Evolutionary conservation across 306 rosid genomes (phyloP).

Genomic region (Dryas octopetala): DNA sequence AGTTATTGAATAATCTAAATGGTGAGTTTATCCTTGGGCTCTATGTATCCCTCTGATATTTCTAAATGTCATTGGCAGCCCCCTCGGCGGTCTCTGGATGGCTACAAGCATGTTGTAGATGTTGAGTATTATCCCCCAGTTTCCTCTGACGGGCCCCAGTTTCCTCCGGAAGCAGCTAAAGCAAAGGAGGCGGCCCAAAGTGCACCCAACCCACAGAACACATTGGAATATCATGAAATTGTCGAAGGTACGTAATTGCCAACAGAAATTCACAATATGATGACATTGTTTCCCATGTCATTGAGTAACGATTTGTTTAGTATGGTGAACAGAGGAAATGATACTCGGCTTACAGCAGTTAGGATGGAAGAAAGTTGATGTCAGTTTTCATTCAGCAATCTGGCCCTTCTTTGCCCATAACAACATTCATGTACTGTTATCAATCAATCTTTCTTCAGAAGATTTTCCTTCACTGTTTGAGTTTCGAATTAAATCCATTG

Average conservation of each 20-base stretch:
- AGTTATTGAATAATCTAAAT: neutral
- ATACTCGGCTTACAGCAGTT: slow-evolving; percentile 75
- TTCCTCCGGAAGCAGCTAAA: slow-evolving; percentile 74
- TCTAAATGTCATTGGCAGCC: slow-evolving; percentile 50
- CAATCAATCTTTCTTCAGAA: neutral
- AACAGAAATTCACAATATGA: slow-evolving; percentile 17
- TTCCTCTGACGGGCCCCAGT: slow-evolving; percentile 73
- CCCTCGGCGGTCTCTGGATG: slow-evolving; percentile 77
- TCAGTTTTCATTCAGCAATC: slow-evolving; percentile 83
- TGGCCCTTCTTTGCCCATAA: slow-evolving; percentile 98
- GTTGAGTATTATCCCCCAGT: slow-evolving; percentile 75
- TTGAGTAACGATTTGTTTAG: slow-evolving; percentile 18
- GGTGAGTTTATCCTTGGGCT: neutral
- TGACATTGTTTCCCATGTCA: neutral
- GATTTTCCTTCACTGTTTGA: slow-evolving; percentile 18
- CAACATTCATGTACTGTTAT: slow-evolving; percentile 77
- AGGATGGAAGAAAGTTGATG: slow-evolving; percentile 93
- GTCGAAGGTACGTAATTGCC: slow-evolving; percentile 62
- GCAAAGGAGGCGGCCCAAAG: slow-evolving; percentile 92
- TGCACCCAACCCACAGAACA: slow-evolving; percentile 56
- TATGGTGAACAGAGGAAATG: slow-evolving; percentile 73
- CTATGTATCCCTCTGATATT: slow-evolving; percentile 27
- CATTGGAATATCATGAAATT: slow-evolving; percentile 87
- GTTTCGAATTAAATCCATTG: slow-evolving; percentile 15
- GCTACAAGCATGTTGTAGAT: slow-evolving; percentile 88